Evolutionary conservation across 495 filamentous ascomycete genomes (phyloP).

Genomic region (Xylaria venustula): DNA sequence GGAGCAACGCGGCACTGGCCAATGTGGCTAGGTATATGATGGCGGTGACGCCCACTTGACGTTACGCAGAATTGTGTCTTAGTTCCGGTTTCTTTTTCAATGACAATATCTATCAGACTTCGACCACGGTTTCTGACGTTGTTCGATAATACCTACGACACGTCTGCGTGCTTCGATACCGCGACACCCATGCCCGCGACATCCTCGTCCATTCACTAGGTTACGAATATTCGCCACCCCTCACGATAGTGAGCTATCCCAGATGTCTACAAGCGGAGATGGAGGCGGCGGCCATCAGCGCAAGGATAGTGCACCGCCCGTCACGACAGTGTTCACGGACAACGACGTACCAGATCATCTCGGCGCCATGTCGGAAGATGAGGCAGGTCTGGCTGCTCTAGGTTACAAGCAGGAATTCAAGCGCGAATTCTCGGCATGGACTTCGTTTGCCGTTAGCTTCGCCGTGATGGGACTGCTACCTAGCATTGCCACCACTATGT

Average conservation of each 20-base stretch:
- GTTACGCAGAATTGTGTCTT: not conserved
- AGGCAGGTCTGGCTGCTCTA: constrained; percentile 66
- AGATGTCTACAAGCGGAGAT: constrained; percentile 2
- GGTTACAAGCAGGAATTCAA: constrained; percentile 83
- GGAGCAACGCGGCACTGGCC: not conserved
- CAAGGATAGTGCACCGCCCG: constrained; percentile 46
- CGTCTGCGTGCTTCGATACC: not conserved
- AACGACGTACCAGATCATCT: constrained; percentile 57
- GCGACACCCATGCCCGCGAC: not conserved
- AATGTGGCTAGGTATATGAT: constrained; percentile 6
- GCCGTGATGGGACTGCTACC: constrained; percentile 73
- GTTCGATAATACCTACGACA: not conserved
- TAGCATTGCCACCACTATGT: constrained; percentile 71
- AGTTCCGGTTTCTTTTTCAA: not conserved
- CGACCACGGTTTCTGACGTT: not conserved
- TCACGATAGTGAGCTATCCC: not conserved
- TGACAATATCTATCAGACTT: too few species aligned
- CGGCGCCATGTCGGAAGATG: constrained; percentile 52
- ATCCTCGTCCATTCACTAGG: not conserved
- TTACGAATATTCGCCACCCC: not conserved
- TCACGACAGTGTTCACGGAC: constrained; percentile 66
- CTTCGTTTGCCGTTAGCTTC: constrained; percentile 76
- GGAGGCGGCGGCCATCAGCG: not conserved
- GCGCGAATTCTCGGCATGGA: constrained; percentile 80
- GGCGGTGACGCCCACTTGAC: constrained; percentile 4